These are phyloP conservation scores for Diaporthe sp. DNA, from an alignment of 2,329 filamentous ascomycete species.

Conservation along the genomic window DNA sequence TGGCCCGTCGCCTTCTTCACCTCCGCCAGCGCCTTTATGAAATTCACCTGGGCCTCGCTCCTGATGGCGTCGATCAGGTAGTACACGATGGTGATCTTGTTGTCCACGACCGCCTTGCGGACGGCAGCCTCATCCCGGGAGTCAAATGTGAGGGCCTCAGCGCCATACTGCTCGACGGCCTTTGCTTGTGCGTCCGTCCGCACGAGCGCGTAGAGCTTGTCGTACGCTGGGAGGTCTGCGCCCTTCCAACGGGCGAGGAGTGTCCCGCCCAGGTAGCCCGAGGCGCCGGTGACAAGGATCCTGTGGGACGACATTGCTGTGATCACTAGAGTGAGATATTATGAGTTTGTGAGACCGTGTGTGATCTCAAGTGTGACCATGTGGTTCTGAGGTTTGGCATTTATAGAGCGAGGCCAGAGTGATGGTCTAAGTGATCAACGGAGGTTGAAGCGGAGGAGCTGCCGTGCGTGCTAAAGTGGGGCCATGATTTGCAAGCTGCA, in stretches of 20 bases:
- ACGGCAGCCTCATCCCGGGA: conserved; percentile 54
- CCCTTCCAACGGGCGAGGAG: conserved; percentile 57
- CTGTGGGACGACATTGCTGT: conserved; percentile 37
- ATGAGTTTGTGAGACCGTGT: background rate
- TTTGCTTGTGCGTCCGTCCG: conserved; percentile 60
- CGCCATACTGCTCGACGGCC: conserved; percentile 58
- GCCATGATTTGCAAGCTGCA: conserved; percentile 28
- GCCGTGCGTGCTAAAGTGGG: background rate
- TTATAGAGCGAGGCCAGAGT: background rate
- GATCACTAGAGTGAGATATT: background rate
- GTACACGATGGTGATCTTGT: conserved; percentile 63
- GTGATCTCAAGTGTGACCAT: background rate
- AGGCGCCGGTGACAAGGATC: conserved; percentile 65
- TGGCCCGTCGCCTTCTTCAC: conserved; percentile 57
- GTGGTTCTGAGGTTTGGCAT: too few relatives aligned
- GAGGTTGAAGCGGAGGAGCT: background rate
- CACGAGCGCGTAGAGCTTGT: conserved; percentile 62
- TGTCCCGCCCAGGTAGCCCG: conserved; percentile 67
- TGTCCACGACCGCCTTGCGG: conserved; percentile 53
- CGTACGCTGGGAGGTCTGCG: conserved; percentile 57
- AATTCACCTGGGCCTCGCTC: conserved; percentile 50
- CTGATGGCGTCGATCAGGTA: conserved; percentile 60
- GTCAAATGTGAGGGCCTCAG: conserved; percentile 58
- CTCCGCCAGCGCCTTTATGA: conserved; percentile 62
- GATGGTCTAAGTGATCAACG: background rate